phyloP scores from a whole-genome alignment of 139 green algal genomes.

The Raphidocelis subcapitata region DNA sequence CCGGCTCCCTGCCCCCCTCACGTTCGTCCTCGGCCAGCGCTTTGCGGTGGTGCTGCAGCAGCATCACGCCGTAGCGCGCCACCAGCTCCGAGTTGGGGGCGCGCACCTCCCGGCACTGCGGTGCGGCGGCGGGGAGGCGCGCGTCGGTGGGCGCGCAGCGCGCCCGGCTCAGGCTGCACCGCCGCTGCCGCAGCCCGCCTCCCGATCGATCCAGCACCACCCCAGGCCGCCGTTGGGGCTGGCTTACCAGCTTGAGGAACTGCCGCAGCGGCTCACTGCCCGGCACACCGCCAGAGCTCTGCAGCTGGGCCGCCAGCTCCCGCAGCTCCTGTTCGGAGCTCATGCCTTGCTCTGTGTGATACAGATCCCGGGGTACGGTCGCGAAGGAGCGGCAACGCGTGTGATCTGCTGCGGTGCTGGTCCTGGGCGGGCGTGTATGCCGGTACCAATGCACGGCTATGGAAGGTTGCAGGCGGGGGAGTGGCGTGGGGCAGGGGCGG shows the following conservation, averaged over 20 bases:
- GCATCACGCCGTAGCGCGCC: slow-evolving; percentile 49
- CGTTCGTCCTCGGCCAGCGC: slow-evolving; percentile 50
- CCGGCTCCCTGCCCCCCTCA: slow-evolving; percentile 26
- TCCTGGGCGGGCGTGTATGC: too few species aligned
- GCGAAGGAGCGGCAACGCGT: too few species aligned
- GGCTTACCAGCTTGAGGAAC: slow-evolving; percentile 32
- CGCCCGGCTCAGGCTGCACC: background rate
- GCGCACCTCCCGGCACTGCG: slow-evolving; percentile 56
- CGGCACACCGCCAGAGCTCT: slow-evolving; percentile 9
- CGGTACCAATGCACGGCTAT: too few species aligned
- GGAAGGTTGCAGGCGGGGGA: too few species aligned
- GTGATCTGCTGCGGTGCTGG: too few species aligned
- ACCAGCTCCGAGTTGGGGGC: slow-evolving; percentile 58
- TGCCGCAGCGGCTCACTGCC: slow-evolving; percentile 16
- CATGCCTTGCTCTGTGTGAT: too few species aligned
- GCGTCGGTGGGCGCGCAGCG: background rate
- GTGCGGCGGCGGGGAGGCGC: background rate
- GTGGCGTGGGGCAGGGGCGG: too few species aligned
- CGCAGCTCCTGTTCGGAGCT: slow-evolving; percentile 26
- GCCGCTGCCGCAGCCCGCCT: too few species aligned
- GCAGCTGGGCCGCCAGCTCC: slow-evolving; percentile 28
- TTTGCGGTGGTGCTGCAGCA: slow-evolving; percentile 47
- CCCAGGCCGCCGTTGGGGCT: background rate
- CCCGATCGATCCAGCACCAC: too few species aligned
- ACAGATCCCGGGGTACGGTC: too few species aligned